Evolutionary conservation across 75 land plant species (phyloP).

Genomic region (Gnetum montanum): DNA sequence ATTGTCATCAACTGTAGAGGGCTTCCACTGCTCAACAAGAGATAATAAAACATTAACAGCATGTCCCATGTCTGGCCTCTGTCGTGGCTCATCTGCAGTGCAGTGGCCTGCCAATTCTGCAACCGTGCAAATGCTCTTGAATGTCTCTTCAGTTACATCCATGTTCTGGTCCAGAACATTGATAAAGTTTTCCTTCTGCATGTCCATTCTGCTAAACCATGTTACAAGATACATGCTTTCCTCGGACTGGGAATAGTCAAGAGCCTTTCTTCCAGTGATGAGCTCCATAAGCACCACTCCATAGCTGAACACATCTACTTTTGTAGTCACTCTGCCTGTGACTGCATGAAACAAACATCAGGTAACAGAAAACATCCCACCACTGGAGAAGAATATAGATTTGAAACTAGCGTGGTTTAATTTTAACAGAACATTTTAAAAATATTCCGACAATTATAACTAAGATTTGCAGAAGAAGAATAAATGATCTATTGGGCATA

Average conservation of each 20-base stretch:
- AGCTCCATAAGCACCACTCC: conserved; percentile 89
- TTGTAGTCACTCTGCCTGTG: conserved; percentile 72
- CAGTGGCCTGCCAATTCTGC: conserved; percentile 54
- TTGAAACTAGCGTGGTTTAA: too few species aligned
- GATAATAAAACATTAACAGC: conserved; percentile 55
- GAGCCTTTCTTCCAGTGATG: conserved; percentile 63
- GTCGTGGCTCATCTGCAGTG: conserved; percentile 39
- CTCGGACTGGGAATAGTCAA: conserved; percentile 64
- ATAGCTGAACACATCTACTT: conserved; percentile 81
- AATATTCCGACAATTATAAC: too few species aligned
- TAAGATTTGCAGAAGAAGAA: too few species aligned
- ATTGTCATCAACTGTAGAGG: conserved; percentile 22
- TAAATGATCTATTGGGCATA: too few species aligned
- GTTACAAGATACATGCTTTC: conserved; percentile 77
- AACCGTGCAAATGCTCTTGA: conserved; percentile 25
- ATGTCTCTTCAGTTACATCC: conserved; percentile 23
- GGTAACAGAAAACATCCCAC: too few species aligned
- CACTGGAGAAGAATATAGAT: too few species aligned
- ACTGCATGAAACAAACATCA: too few species aligned
- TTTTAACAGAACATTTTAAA: too few species aligned
- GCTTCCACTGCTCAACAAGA: conserved; percentile 52
- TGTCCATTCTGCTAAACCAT: conserved; percentile 60
- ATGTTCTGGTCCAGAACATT: conserved; percentile 38
- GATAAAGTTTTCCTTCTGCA: conserved; percentile 39
- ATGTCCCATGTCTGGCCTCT: conserved; percentile 57